Percentiles rank a stretch among this genome's conserved stretches.
These are phyloP conservation scores for Kalanchoe fedtschenkoi DNA, from an alignment of 164 flowering plant species.

Conservation along the genomic window DNA sequence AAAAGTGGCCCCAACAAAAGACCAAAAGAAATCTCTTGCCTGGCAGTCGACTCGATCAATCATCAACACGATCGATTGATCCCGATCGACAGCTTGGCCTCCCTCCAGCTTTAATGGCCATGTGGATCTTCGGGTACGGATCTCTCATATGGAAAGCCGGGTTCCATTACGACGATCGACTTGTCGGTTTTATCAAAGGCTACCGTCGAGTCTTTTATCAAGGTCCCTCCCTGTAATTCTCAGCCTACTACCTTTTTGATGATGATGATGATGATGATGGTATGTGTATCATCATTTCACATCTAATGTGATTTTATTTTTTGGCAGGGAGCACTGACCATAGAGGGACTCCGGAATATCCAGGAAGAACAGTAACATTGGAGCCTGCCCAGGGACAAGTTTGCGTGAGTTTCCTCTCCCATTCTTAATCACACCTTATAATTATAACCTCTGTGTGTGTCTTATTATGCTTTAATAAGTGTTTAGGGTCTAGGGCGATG, in stretches of 20 bases:
- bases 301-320: background rate
- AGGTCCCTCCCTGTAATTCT: conserved; percentile 30
- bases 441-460: too few relatives aligned
- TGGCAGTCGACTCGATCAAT: too few relatives aligned
- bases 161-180: conserved; percentile 59
- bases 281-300: too few relatives aligned
- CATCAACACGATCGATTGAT: too few relatives aligned
- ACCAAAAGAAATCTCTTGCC: too few relatives aligned
- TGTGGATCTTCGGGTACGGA: conserved; percentile 97
- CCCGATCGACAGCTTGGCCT: background rate
- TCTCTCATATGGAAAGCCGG: conserved; percentile 95
- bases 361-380: conserved; percentile 91
- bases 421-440: too few relatives aligned
- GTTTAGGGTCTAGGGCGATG: too few relatives aligned
- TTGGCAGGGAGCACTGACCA: conserved; percentile 86
- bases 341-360: conserved; percentile 80
- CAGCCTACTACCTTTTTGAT: conserved; percentile 3
- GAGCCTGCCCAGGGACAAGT: conserved; percentile 61
- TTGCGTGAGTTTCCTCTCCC: conserved; percentile 76
- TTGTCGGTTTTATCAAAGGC: conserved; percentile 78
- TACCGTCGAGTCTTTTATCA: conserved; percentile 92
- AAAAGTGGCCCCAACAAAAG: too few relatives aligned
- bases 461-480: background rate
- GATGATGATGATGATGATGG: background rate
- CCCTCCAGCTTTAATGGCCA: conserved; percentile 34